Evolutionary conservation across 177 flowering plant genomes (phyloP), one percentile per base, ranked within the genome.

Genomic region (Vitis hybrid): DNA sequence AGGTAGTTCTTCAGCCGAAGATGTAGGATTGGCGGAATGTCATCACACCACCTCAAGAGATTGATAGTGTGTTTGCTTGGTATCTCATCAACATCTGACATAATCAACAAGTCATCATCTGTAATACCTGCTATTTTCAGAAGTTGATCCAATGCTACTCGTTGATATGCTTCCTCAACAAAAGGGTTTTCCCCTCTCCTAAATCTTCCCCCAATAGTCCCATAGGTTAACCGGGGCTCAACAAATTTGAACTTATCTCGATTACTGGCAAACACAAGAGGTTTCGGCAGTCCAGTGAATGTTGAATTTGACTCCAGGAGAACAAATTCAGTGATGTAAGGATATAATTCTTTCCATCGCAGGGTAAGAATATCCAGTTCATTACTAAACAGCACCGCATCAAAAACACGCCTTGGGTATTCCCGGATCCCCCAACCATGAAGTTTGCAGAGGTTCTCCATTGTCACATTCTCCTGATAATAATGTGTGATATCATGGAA

Each of bases 61-160:
- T 87, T 82, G 18, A 87, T 85, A 3, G 88, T 85, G 67, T 86
- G 86, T 51, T 83, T 68, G 69, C 90, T 86, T 19, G 90, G 90
- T 11, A 86, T 86, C 82, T 86, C 90, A 72, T 86, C 90, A 8
- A 86, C 89, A 74, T 86, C 89, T 14, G 89, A 86, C 89, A 86
- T 84, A 58, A 86, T 84, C 76, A 86, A 57, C 75, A 86, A 70
- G 70, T 86, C 89, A 75, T 85, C 87, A 59, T 87, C 89, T 9
- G 76, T 53, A 59, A 85, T 87, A 14, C 90, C 90, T 1, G 89
- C 89, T 70, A 79, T 72, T 74, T 65, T 81, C 18, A 87, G 78
- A 47, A 87, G 86, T 28, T 76, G 85, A 67, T 87, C 91, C 70
- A 87, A 53, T 8, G 87, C 87, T 6, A 85, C 78, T 15, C 90